Percentiles rank a stretch among this genome's conserved stretches.
These are phyloP conservation scores for Solanum chiquidenum DNA, from an alignment of 257 asterid genomes.

Conservation along the genomic window DNA sequence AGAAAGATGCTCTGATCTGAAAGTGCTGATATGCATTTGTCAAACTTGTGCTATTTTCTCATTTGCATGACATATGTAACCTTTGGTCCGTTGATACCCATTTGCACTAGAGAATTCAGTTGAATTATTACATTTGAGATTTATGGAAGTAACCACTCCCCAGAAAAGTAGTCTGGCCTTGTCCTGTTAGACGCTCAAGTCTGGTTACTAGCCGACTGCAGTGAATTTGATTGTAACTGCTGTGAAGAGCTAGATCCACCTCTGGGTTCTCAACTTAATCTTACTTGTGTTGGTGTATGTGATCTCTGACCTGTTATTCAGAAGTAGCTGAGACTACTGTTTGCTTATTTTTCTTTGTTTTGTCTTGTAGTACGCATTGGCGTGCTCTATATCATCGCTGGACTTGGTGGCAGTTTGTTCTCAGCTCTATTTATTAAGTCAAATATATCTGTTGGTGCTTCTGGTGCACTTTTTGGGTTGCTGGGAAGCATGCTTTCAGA, in stretches of 20 bases:
- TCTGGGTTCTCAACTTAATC: neutral
- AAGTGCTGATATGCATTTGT: neutral
- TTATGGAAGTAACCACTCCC: neutral
- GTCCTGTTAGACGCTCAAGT: neutral
- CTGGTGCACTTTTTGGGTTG: conserved; percentile 87
- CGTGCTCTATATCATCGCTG: conserved; percentile 68
- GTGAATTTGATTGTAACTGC: neutral
- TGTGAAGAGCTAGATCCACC: neutral
- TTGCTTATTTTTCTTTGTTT: neutral
- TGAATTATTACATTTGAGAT: neutral
- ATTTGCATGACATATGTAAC: neutral
- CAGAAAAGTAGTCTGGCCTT: neutral
- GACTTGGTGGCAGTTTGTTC: conserved; percentile 78
- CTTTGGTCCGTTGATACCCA: neutral
- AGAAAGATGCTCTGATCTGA: neutral
- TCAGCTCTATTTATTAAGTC: conserved; percentile 77
- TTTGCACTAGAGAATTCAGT: neutral
- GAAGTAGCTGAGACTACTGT: neutral
- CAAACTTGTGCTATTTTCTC: neutral
- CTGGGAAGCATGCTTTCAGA: conserved; percentile 94
- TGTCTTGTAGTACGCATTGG: conserved; percentile 56
- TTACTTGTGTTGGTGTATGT: neutral
- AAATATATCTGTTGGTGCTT: conserved; percentile 90
- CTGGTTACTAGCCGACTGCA: neutral
- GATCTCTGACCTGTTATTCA: neutral